Base-by-base conservation (phyloP, 306 rosid species). In the Gastrolobium bilobum region DNA sequence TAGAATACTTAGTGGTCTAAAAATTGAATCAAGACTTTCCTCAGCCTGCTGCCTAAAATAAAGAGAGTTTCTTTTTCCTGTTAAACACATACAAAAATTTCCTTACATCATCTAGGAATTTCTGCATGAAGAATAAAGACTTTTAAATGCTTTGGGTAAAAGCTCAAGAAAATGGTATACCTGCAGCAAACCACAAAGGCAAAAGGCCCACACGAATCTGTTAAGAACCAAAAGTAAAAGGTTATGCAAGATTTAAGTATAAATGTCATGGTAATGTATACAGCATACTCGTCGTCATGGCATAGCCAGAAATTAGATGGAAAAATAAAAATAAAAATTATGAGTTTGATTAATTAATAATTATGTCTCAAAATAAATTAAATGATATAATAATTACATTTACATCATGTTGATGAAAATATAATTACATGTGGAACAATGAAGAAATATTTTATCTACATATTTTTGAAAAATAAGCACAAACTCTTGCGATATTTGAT, bases 161-260 rank as follows among this genome's bases (percentile, higher is more conserved):
- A 75, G 68, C 66, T 56, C 66, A 61, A 51, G 85, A 80, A 74
- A 77, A 46, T 63, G 42, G 63, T 58, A 52, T 89, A 91, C 98
- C 94, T 84, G 92, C 89, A 82, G 89, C 91, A 89, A 86, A 91
- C 91, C 91, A 85, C 86, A 93, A 73, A 34, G 98, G 97, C 84
- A 91, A 93, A 82, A 93, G 93, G 72, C 88, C 82, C 72, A 84
- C 56, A 76, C 78, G 91, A 81, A 93, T 77, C 98, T 93, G 94
- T 70, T 79, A 62, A 81, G 58, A 64, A 77, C 74, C 69, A 74
- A 77, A 57, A 78, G 37, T 5, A 33, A 40, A 42, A 74, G 37
- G 77, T 77, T 71, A 81, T 69, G 50, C 6, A 13, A 43, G 7
- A 48, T 54, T 68, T 68, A 15, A 44, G 62, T 58, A 59, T 59